Percentiles rank a stretch among this genome's conserved stretches.
phyloP scores from a whole-genome alignment of 352 stramenopile genomes.

The Bremia lactucae region DNA sequence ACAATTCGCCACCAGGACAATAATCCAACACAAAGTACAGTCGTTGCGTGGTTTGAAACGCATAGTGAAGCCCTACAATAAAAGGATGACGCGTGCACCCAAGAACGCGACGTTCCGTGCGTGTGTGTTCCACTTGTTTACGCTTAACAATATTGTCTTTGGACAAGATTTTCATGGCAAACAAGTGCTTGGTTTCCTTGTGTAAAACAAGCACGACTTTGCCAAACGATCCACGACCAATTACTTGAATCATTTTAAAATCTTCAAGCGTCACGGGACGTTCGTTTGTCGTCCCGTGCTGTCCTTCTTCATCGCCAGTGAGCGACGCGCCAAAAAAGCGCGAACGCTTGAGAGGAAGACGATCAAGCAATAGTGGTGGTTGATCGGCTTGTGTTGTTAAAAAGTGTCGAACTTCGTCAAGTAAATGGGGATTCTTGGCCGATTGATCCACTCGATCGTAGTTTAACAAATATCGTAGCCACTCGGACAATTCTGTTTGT shows the following conservation, averaged over 20 bases:
- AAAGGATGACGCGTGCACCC: constrained; percentile 78
- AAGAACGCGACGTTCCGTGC: constrained; percentile 78
- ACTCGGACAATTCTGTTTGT: constrained; percentile 55
- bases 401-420: constrained; percentile 73
- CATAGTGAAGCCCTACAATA: constrained; percentile 82
- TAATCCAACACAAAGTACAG: constrained; percentile 96
- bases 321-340: constrained; percentile 60
- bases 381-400: constrained; percentile 77
- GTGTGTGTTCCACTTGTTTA: constrained; percentile 85
- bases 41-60: constrained; percentile 81
- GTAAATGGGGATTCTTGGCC: constrained; percentile 61
- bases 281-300: constrained; percentile 13
- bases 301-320: constrained; percentile 37
- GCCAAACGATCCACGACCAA: constrained; percentile 87
- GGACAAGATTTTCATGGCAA: constrained; percentile 88
- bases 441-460: constrained; percentile 68
- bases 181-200: constrained; percentile 81
- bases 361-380: constrained; percentile 59
- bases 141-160: constrained; percentile 86
- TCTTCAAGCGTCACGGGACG: constrained; percentile 54
- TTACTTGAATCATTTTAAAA: constrained; percentile 82
- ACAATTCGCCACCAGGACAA: constrained; percentile 80
- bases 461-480: constrained; percentile 51
- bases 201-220: constrained; percentile 85
- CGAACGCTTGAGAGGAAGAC: constrained; percentile 47